Evolutionary conservation across 1,284 basidiomycete genomes (phyloP), one percentile per base, ranked within the genome.

Genomic region (Cryptococcus sp.): DNA sequence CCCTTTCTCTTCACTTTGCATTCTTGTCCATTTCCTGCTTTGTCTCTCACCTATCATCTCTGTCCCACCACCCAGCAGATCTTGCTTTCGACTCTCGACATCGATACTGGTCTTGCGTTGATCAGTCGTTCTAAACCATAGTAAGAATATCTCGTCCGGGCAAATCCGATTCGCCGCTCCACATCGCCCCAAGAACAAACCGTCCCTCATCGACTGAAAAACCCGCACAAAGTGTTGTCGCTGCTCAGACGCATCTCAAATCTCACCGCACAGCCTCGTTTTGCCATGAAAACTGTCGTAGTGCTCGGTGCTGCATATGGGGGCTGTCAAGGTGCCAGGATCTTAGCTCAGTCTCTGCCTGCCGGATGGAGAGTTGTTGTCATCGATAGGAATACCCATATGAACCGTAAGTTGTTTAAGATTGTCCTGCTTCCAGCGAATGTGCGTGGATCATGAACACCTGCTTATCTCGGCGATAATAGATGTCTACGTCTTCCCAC

Each of bases 361-460:
- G 69, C 78, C 20, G 83, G 79, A 25, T 88, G 86, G 85, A 81
- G 83, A 46, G 80, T 89, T 40, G 81, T 89, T n/a, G 78, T 86
- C n/a, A 81, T 89, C 43, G 88, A 90, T 68, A 79, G 87, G 55
- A 88, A 89, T 66, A 83, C 85, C 79, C 86, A 76, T 61, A 70
- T 74, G 65, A 74, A 76, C 59, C 74, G 74, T 76, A 57, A 65
- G 74, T 68, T 27, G 22, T 19, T 1, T 22, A 39, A 11, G 39
- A 30, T 20, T 5, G 8, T 10, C 50, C 5, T 41, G 22, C 51
- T 53, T 39, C 7, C 40, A 17, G 42, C 51, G 39, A 41, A 41
- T n/a, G n/a, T 41, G 42, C 6, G 1, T 22, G 22, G n/a, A 22
- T 8, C 6, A 45, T 45, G 42, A 7, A 45, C 22, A 2, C 6